These are phyloP conservation scores for Talaromyces sp. DNA, from an alignment of 2,329 filamentous ascomycete genomes.

Conservation along the genomic window DNA sequence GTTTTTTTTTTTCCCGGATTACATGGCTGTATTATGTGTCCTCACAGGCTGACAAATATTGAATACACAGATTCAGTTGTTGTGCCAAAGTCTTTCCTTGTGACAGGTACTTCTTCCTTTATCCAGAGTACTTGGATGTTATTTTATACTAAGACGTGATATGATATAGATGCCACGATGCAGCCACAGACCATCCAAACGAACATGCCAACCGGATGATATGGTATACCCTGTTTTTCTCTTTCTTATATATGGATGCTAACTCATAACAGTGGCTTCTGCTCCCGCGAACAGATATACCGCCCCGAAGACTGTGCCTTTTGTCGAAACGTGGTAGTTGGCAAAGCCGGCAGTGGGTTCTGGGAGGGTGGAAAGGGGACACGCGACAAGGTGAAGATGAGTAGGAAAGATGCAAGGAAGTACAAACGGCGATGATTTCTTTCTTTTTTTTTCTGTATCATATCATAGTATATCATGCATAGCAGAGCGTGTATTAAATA, in stretches of 20 bases:
- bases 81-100: conserved; percentile 55
- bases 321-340: conserved; percentile 66
- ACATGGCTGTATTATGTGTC: not conserved
- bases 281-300: conserved; percentile 77
- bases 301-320: conserved; percentile 69
- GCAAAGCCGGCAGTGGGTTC: conserved; percentile 64
- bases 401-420: conserved; percentile 52
- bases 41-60: conserved; percentile 8
- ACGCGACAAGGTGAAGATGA: conserved; percentile 67
- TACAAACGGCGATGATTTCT: conserved; percentile 7
- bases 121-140: not conserved
- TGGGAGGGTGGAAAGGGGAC: conserved; percentile 86
- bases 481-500: not conserved
- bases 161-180: conserved; percentile 64
- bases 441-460: not conserved
- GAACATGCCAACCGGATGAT: conserved; percentile 84
- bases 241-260: not conserved
- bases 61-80: conserved; percentile 47
- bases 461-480: not conserved
- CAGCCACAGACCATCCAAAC: conserved; percentile 63
- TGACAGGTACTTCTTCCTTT: conserved; percentile 42
- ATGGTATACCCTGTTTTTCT: conserved; percentile 45
- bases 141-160: not conserved
- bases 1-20: not conserved
- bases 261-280: conserved; percentile 52